phyloP scores from a whole-genome alignment of 2,329 filamentous ascomycete species.

The Microdochium bolleyi region DNA sequence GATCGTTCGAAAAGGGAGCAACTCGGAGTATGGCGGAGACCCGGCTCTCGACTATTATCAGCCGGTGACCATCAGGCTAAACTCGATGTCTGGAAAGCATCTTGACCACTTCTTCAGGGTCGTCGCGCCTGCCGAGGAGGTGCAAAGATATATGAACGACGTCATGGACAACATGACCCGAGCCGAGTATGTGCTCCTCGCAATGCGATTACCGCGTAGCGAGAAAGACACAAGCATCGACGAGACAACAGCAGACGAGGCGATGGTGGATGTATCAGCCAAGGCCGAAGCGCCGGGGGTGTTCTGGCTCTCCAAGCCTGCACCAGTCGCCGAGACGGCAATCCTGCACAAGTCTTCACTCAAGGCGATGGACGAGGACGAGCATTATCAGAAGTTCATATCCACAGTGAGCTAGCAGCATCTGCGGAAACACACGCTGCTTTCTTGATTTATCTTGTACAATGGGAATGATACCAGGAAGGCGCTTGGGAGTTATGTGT shows the following conservation, averaged over 20 bases:
- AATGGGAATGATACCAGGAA: not conserved
- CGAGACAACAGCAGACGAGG: constrained; percentile 10
- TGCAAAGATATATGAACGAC: constrained; percentile 60
- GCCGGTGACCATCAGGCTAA: constrained; percentile 58
- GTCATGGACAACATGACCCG: constrained; percentile 63
- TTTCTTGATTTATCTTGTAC: not conserved
- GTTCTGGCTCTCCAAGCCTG: constrained; percentile 24
- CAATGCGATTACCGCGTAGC: constrained; percentile 54
- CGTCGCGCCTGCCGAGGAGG: constrained; percentile 55
- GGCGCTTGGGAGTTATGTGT: not conserved
- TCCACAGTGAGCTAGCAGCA: constrained; percentile 20
- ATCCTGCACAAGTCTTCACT: constrained; percentile 12
- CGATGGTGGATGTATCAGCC: constrained; percentile 1
- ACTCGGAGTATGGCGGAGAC: constrained; percentile 57
- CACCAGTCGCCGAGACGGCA: constrained; percentile 6
- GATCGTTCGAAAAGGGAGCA: constrained; percentile 64
- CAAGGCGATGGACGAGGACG: constrained; percentile 29
- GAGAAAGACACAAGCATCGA: constrained; percentile 20
- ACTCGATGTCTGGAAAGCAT: constrained; percentile 43
- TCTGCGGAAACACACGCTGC: not conserved
- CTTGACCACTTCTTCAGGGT: constrained; percentile 54
- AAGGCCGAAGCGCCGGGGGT: constrained; percentile 12
- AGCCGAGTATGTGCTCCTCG: constrained; percentile 58
- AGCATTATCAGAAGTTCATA: constrained; percentile 39
- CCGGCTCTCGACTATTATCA: constrained; percentile 66